Evolutionary conservation across 2,329 filamentous ascomycete species (phyloP), one percentile per base, ranked within the genome.

Genomic region (Scleromitrula shiraiana): DNA sequence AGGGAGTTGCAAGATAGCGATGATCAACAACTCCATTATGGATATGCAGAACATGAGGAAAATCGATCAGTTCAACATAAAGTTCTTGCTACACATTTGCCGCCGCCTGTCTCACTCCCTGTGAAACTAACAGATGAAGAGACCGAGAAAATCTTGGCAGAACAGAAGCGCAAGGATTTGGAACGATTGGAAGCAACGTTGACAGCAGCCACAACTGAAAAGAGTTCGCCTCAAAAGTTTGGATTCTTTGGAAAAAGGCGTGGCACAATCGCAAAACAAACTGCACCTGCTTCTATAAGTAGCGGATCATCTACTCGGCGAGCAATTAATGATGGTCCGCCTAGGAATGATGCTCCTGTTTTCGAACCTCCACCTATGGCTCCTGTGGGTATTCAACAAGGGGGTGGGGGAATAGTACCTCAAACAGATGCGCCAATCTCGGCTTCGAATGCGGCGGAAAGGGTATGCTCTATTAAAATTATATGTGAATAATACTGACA

Each of bases 391-490:
- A 62, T 61, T 41, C 50, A 56, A 23, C 56, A 58, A 42, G 59
- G 61, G 38, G 60, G 59, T 30, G 59, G 57, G 23, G 59, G 58
- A 3, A 57, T 63, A 48, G 59, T 77, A 2, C 72, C 77, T 20
- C 74, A 75, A 43, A 82, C 75, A 36, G 88, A 94, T 69, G 86
- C 86, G 19, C 89, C 89, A 1, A 72, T 83, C 8, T 89, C 88
- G 46, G 87, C 87, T 12, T 83, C 85, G 50, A 94, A 94, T 67
- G 78, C 84, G 52, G 83, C 82, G 38, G 85, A 90, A 61, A 75
- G 88, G 58, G 82, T 85, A 67, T 73, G 80, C 70, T 20, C 19
- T 24, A 7, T 27, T n/a, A n/a, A 15, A 7, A 39, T 41, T 43
- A 24, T 36, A 50, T 44, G 52, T 27, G 9, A 42, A n/a, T n/a